Conservation (phyloP, 371 early-diverging fungal genomes). For the Conidiobolus incongruus region DNA sequence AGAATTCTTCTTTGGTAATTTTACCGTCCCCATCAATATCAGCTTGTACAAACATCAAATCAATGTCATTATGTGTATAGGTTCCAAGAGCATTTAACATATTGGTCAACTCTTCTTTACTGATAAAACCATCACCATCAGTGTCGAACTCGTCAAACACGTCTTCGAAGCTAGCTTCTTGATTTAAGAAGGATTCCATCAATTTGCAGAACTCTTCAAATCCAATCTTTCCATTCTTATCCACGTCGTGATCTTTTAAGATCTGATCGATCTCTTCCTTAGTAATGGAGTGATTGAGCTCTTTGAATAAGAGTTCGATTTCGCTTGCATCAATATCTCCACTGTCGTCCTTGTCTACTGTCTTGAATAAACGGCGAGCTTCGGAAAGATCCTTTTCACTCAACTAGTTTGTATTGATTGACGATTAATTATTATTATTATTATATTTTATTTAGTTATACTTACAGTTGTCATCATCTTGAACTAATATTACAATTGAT, state of each 20-base stretch:
- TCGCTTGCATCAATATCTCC: slow-evolving; percentile 1
- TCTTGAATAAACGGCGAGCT: too few relatives aligned
- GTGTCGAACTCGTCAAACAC: too few relatives aligned
- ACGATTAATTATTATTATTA: too few relatives aligned
- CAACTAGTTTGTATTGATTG: too few relatives aligned
- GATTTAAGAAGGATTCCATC: not conserved
- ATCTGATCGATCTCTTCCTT: not conserved
- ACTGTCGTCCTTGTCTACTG: slow-evolving; percentile 1
- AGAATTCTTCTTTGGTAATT: slow-evolving; percentile 3
- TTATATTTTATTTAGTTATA: too few relatives aligned
- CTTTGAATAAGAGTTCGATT: not conserved
- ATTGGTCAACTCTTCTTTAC: not conserved
- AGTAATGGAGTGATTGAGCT: not conserved
- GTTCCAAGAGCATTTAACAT: not conserved
- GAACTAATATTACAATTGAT: too few relatives aligned
- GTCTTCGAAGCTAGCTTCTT: too few relatives aligned
- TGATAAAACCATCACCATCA: slow-evolving; percentile 4
- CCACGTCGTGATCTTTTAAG: not conserved
- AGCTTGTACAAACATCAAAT: not conserved
- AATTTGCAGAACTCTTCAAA: slow-evolving; percentile 4
- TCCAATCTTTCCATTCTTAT: slow-evolving; percentile 1
- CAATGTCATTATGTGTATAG: not conserved
- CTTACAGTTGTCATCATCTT: too few relatives aligned
- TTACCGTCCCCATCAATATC: slow-evolving; percentile 3
- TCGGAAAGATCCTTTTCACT: too few relatives aligned